Base-by-base conservation (phyloP, 2,329 filamentous ascomycete species). In the Botrytis paeoniae region DNA sequence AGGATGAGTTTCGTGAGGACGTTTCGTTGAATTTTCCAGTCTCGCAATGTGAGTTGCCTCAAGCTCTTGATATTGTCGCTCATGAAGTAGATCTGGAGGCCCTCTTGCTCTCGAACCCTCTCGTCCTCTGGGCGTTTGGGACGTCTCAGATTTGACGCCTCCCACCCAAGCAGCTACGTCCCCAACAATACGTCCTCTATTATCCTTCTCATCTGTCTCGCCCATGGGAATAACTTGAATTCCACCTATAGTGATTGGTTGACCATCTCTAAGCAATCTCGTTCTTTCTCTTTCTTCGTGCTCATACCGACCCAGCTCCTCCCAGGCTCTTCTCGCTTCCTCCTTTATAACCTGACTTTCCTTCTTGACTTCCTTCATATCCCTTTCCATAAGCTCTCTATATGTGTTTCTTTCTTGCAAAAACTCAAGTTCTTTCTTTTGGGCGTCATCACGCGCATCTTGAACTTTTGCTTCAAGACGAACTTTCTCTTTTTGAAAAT, bases 311-410 rank as follows among this genome's bases (percentile, higher is more conserved):
- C 96, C 96, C 1, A 99, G 89, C 82, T 98, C 95, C 83, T 99
- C 96, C 96, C 96, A 99, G 1, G 96, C 96, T 73, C 96, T 89
- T 57, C 95, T 90, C 12, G 96, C 95, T 83, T 99, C 96, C 78
- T 98, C 70, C 48, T 72, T 72, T n/a, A 72, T 72, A 29, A 72
- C 70, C 29, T 35, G 61, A 39, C 70, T 72, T 57, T 72, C 70
- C 63, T 68, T 72, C 62, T 68, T 72, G 16, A 72, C 14, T 39
- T 68, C 70, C 48, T 29, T 71, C 70, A 71, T 71, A 43, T 71
- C 70, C 20, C 48, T 71, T 43, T 71, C 70, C 61, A 71, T 71
- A 29, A 25, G 14, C 9, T 72, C 39, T 41, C 62, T 29, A 20
- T 72, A 66, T 25, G 39, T 10, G 18, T 20, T 60, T 39, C 70